These are phyloP conservation scores for Solanum bulbocastanum DNA, from an alignment of 257 asterid genomes.

Conservation along the genomic window DNA sequence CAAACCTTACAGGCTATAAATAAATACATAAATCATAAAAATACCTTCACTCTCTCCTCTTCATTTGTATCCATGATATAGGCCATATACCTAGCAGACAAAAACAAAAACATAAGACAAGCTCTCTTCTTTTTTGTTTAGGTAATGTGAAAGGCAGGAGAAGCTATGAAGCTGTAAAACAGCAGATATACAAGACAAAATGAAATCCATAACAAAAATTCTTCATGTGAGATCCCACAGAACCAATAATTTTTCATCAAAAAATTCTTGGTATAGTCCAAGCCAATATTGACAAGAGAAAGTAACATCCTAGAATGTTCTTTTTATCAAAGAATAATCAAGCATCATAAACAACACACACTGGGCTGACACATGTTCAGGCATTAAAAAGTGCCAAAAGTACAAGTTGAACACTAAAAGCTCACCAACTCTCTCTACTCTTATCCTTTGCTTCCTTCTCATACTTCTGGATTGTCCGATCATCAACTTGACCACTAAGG, in stretches of 20 bases:
- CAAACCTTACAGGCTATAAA: neutral
- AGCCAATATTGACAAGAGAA: neutral
- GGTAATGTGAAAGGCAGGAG: neutral
- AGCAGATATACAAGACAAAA: neutral
- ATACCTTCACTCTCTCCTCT: constrained; percentile 94
- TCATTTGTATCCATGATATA: constrained; percentile 98
- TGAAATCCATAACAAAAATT: neutral
- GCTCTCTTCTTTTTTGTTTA: neutral
- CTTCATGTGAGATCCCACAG: neutral
- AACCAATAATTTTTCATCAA: neutral
- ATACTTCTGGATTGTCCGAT: constrained; percentile 90
- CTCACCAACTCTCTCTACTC: constrained; percentile 96
- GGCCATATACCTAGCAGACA: constrained; percentile 78
- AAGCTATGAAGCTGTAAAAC: neutral
- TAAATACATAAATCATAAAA: neutral
- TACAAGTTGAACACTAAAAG: neutral
- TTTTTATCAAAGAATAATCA: neutral
- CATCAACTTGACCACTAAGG: constrained; percentile 97
- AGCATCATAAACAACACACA: neutral
- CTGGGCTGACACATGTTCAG: neutral
- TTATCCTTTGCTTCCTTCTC: constrained; percentile 98
- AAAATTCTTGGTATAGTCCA: neutral
- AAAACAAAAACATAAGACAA: neutral
- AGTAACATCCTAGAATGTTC: neutral
- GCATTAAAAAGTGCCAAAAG: neutral